A percentile compares a stretch with the other conserved stretches of the same genome.
Evolutionary conservation across 2,329 filamentous ascomycete species (phyloP).

Genomic region (Ilyonectria robusta): DNA sequence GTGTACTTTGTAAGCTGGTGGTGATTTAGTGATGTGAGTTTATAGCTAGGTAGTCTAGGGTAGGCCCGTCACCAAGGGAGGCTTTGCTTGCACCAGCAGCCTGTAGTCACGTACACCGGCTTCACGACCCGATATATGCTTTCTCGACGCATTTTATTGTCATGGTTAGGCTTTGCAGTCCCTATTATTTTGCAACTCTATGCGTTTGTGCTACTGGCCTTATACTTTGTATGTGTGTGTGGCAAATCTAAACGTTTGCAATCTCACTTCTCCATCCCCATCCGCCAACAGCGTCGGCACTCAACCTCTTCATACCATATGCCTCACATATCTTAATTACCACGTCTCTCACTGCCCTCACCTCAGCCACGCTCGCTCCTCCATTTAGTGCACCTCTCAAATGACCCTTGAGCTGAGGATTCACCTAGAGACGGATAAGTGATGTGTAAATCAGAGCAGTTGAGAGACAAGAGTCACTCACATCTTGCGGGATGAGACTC

Average conservation of each 20-base stretch:
- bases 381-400: constrained; percentile 45
- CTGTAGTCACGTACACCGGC: background rate
- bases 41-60: background rate
- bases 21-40: background rate
- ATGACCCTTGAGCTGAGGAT: constrained; percentile 47
- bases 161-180: background rate
- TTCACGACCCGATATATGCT: background rate
- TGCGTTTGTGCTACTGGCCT: background rate
- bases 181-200: background rate
- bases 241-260: constrained; percentile 37
- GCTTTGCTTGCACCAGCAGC: background rate
- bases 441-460: background rate
- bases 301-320: constrained; percentile 42
- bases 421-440: constrained; percentile 36
- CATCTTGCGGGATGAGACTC: constrained; percentile 47
- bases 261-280: constrained; percentile 49
- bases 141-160: background rate
- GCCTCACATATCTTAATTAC: constrained; percentile 47
- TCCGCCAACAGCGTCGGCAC: constrained; percentile 37
- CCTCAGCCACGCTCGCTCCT: constrained; percentile 44
- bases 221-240: background rate
- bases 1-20: background rate
- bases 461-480: constrained; percentile 28
- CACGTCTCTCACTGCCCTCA: constrained; percentile 44
- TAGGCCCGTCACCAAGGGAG: background rate